Evolutionary conservation across 1,284 basidiomycete species (phyloP).

Genomic region (Meira nashicola): DNA sequence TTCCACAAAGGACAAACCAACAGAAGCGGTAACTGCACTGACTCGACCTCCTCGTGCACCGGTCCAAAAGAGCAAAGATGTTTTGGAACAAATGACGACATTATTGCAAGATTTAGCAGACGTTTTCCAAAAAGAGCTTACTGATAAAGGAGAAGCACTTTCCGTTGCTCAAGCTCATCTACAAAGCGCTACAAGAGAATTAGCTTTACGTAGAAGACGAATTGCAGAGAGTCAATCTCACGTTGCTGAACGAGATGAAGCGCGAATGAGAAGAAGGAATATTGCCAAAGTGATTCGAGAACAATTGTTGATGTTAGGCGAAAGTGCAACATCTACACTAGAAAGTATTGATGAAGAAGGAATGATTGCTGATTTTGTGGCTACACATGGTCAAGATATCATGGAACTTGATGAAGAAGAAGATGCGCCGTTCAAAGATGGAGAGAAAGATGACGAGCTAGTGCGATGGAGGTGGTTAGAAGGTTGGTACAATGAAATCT

Average conservation of each 20-base stretch:
- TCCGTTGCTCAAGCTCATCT: constrained; percentile 80
- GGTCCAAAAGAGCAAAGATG: constrained; percentile 81
- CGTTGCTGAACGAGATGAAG: constrained; percentile 43
- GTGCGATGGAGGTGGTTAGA: constrained; percentile 35
- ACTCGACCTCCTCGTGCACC: constrained; percentile 57
- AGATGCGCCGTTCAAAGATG: neutral
- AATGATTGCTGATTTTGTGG: neutral
- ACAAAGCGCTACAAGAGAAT: constrained; percentile 78
- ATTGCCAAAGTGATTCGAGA: constrained; percentile 10
- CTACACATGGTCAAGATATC: neutral
- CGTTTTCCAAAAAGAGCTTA: constrained; percentile 80
- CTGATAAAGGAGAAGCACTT: constrained; percentile 77
- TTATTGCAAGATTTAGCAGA: constrained; percentile 67
- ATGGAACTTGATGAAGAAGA: constrained; percentile 11
- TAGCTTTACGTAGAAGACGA: constrained; percentile 74
- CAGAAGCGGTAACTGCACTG: constrained; percentile 59
- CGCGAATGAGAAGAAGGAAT: constrained; percentile 30
- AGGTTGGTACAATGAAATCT: constrained; percentile 10
- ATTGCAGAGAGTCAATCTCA: constrained; percentile 35
- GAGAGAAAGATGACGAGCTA: constrained; percentile 20
- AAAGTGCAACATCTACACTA: neutral
- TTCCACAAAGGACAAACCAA: neutral
- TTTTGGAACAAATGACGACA: constrained; percentile 63
- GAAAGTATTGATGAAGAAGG: neutral
- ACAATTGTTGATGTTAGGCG: neutral